phyloP scores from a whole-genome alignment of 805 yeast species.

The Yueomyces sp. region DNA sequence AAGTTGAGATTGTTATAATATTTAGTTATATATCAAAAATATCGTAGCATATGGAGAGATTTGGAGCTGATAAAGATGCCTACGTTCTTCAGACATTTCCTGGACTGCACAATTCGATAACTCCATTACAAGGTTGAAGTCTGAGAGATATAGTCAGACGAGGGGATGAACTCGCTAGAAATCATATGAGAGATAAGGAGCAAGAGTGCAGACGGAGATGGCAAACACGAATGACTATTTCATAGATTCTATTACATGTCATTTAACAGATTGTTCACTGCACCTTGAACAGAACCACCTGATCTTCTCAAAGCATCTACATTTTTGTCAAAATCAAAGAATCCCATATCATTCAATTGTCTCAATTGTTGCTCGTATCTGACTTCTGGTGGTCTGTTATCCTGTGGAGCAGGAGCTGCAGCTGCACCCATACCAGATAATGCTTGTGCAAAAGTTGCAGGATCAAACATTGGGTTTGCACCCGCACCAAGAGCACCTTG shows the following conservation, averaged over 20 bases:
- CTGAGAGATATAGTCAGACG: no score
- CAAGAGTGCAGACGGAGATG: no score
- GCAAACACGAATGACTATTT: no score
- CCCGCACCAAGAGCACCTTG: conserved; percentile 24
- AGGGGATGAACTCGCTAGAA: no score
- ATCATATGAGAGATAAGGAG: no score
- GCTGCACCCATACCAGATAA: neutral
- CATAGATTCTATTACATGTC: conserved; percentile 22
- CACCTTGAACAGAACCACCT: conserved; percentile 97
- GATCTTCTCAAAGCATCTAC: conserved; percentile 85
- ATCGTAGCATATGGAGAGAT: no score
- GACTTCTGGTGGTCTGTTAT: conserved; percentile 69
- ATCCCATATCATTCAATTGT: conserved; percentile 74
- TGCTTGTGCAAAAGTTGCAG: conserved; percentile 1
- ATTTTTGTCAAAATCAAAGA: conserved; percentile 83
- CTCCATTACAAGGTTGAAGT: no score
- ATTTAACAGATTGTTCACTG: conserved; percentile 71
- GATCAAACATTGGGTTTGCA: conserved; percentile 1
- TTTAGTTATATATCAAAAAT: no score
- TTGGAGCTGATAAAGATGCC: no score
- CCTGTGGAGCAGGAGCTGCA: conserved; percentile 22
- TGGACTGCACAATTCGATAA: no score
- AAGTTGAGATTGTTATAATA: no score
- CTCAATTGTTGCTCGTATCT: conserved; percentile 58
- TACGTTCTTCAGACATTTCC: no score